These are phyloP conservation scores for Bocquillonia castaneifolia DNA, from an alignment of 441 rosid species.

Conservation along the genomic window DNA sequence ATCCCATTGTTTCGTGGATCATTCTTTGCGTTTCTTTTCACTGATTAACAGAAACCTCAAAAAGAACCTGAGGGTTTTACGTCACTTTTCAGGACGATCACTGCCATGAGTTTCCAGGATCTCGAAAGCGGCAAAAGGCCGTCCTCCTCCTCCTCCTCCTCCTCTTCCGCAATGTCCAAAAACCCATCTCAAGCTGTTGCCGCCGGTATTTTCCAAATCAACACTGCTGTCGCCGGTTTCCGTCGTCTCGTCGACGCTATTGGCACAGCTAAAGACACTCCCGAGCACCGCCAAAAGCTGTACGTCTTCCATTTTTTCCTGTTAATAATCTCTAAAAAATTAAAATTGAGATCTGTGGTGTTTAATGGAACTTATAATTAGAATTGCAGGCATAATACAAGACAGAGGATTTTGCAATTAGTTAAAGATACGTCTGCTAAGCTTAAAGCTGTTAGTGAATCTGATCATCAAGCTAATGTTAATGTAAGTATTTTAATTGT, in stretches of 20 bases:
- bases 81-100: not conserved
- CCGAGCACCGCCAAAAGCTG: conserved; percentile 61
- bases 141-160: conserved; percentile 27
- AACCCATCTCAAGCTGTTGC: conserved; percentile 59
- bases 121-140: conserved; percentile 34
- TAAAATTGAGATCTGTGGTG: not conserved
- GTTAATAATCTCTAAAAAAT: not conserved
- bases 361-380: no score
- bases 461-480: conserved; percentile 39
- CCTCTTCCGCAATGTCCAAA: conserved; percentile 29
- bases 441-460: conserved; percentile 57
- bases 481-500: conserved; percentile 25
- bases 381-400: conserved; percentile 44
- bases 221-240: conserved; percentile 58
- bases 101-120: conserved; percentile 59
- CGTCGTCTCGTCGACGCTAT: conserved; percentile 60
- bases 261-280: conserved; percentile 65
- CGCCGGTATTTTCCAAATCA: conserved; percentile 67
- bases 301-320: not conserved
- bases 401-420: conserved; percentile 58
- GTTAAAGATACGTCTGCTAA: conserved; percentile 62
- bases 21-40: no score
- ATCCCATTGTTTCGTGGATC: no score
- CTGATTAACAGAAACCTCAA: no score
- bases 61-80: no score